phyloP scores from a whole-genome alignment of 2,329 filamentous ascomycete species.

The Botrytis deweyae region DNA sequence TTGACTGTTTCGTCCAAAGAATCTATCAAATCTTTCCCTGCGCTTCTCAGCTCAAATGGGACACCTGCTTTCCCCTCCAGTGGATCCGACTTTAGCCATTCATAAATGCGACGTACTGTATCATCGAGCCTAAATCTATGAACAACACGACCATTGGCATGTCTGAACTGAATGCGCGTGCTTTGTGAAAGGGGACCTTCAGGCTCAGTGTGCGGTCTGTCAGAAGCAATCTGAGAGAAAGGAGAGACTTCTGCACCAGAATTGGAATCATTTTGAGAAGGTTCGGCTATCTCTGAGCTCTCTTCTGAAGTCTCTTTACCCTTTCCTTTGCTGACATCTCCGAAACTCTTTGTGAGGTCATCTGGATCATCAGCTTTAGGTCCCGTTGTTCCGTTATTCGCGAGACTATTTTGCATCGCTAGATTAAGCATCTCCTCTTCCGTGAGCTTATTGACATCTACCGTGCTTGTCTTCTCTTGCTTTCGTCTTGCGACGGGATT shows the following conservation, averaged over 20 bases:
- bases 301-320: conserved; percentile 47
- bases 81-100: conserved; percentile 92
- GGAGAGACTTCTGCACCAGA: conserved; percentile 41
- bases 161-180: conserved; percentile 89
- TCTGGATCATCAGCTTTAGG: conserved; percentile 77
- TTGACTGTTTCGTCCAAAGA: conserved; percentile 71
- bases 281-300: conserved; percentile 34
- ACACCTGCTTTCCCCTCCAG: conserved; percentile 75
- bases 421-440: conserved; percentile 97
- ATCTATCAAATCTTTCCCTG: conserved; percentile 84
- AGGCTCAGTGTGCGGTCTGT: conserved; percentile 76
- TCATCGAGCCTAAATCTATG: conserved; percentile 79
- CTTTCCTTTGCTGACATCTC: conserved; percentile 54
- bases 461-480: conserved; percentile 64
- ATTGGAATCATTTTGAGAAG: conserved; percentile 35
- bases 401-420: conserved; percentile 85
- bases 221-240: conserved; percentile 71
- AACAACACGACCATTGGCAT: conserved; percentile 81
- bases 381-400: conserved; percentile 45
- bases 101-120: conserved; percentile 78
- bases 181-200: conserved; percentile 60
- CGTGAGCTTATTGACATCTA: conserved; percentile 84
- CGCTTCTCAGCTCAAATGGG: conserved; percentile 82
- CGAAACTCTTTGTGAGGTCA: conserved; percentile 70
- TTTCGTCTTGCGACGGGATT: conserved; percentile 86